These are phyloP conservation scores for Periglandula ipomoeae DNA, from an alignment of 2,329 filamentous ascomycete species.

Conservation along the genomic window DNA sequence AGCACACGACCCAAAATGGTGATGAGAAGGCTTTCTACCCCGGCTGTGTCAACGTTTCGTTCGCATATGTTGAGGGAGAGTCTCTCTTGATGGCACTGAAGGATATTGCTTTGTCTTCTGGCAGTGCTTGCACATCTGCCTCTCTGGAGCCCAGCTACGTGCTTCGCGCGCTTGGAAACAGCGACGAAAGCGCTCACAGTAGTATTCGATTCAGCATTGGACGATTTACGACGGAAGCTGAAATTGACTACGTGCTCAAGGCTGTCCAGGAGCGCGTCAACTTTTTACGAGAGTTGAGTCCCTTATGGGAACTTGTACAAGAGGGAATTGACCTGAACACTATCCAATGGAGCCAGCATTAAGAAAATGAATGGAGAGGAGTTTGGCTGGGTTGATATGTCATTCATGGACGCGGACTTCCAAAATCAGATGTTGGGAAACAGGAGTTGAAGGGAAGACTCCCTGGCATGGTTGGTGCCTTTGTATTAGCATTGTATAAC, in stretches of 20 bases:
- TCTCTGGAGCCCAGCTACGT: constrained; percentile 97
- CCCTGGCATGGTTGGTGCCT: constrained; percentile 13
- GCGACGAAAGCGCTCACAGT: constrained; percentile 94
- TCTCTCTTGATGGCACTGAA: constrained; percentile 97
- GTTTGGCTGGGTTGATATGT: neutral
- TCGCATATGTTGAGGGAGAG: constrained; percentile 96
- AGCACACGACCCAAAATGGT: constrained; percentile 89
- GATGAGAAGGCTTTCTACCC: constrained; percentile 79
- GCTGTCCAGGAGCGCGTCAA: constrained; percentile 84
- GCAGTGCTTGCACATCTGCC: constrained; percentile 93
- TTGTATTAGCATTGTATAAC: constrained; percentile 26
- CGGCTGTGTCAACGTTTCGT: constrained; percentile 96
- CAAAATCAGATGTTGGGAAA: neutral
- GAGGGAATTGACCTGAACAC: constrained; percentile 92
- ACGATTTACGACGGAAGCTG: constrained; percentile 86
- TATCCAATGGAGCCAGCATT: constrained; percentile 98
- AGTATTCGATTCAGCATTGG: constrained; percentile 97
- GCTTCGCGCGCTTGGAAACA: constrained; percentile 85
- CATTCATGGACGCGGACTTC: neutral
- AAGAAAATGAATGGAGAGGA: constrained; percentile 18
- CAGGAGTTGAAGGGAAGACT: constrained; percentile 4
- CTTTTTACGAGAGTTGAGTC: constrained; percentile 89
- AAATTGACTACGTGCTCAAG: constrained; percentile 96
- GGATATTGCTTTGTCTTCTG: constrained; percentile 93
- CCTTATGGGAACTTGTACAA: constrained; percentile 95